These are phyloP conservation scores for Hericium coralloides DNA, from an alignment of 768 basidiomycete genomes.

Conservation along the genomic window DNA sequence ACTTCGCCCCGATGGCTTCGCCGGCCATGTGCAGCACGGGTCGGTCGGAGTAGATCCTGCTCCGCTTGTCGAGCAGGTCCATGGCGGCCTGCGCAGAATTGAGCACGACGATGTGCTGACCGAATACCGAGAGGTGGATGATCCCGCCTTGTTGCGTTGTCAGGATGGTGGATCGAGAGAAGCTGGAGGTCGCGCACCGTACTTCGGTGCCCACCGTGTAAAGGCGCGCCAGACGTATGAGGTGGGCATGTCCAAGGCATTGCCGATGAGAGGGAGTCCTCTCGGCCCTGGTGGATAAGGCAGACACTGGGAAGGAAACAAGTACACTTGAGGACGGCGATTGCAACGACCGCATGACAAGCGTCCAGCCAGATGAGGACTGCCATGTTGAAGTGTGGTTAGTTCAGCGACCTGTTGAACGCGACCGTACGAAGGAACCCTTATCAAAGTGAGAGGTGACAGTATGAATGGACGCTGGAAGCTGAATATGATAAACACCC, in stretches of 20 bases:
- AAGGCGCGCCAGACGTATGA: background rate
- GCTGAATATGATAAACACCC: no score
- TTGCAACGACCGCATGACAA: no score
- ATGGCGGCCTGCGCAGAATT: conserved; percentile 12
- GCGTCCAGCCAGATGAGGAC: no score
- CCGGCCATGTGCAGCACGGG: conserved; percentile 4
- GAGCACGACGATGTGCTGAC: conserved; percentile 7
- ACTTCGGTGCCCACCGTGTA: background rate
- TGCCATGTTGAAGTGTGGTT: no score
- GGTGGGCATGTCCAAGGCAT: background rate
- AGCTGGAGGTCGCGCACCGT: background rate
- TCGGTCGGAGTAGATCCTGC: conserved; percentile 12
- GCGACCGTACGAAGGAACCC: no score
- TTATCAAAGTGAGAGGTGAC: no score
- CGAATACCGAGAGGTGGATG: conserved; percentile 9
- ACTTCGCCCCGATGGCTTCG: background rate
- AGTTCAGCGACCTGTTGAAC: no score
- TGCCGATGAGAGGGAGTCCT: background rate
- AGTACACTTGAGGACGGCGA: no score
- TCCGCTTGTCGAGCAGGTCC: conserved; percentile 13
- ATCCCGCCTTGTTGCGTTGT: background rate
- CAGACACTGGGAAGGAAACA: background rate
- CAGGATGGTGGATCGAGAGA: background rate
- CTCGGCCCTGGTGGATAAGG: background rate
- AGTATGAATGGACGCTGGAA: no score